Evolutionary conservation across 2,329 filamentous ascomycete species (phyloP).

Genomic region (Ceratocystis destructans): DNA sequence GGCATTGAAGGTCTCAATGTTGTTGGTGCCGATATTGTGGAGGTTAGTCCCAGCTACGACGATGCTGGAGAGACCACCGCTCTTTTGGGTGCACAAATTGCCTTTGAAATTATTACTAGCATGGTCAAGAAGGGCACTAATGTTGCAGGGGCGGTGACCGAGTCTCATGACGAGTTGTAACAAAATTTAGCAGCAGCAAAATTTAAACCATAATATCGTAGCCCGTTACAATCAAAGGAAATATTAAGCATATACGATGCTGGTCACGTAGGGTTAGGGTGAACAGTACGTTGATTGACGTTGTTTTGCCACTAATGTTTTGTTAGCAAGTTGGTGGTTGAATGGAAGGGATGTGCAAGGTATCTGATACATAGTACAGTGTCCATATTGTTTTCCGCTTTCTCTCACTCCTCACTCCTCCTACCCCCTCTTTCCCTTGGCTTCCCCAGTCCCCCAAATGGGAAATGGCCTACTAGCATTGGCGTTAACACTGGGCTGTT

Average conservation of each 20-base stretch:
- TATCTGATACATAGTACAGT: not conserved
- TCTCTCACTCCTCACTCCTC: not conserved
- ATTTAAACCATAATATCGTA: not conserved
- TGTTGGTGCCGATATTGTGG: slow-evolving; percentile 80
- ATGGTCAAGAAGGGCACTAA: slow-evolving; percentile 42
- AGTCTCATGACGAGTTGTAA: slow-evolving; percentile 11
- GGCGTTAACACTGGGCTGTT: not conserved
- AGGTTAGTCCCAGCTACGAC: slow-evolving; percentile 75
- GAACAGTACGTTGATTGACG: not conserved
- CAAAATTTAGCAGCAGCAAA: not conserved
- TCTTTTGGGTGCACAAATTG: slow-evolving; percentile 65
- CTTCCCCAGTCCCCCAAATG: not conserved
- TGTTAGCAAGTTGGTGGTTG: too few relatives aligned
- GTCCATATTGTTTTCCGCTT: not conserved
- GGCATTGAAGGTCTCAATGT: slow-evolving; percentile 73
- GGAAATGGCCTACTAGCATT: not conserved
- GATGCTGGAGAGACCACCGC: slow-evolving; percentile 63
- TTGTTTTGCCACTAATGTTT: not conserved
- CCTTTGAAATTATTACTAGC: slow-evolving; percentile 68
- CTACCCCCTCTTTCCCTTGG: not conserved
- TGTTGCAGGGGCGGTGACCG: not conserved
- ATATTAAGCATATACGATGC: too few relatives aligned
- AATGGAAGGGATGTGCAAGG: not conserved
- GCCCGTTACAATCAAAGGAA: not conserved
- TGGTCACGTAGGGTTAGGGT: not conserved